Evolutionary conservation across 176 grass and related monocot species (phyloP).

Genomic region (Triticum timopheevii): DNA sequence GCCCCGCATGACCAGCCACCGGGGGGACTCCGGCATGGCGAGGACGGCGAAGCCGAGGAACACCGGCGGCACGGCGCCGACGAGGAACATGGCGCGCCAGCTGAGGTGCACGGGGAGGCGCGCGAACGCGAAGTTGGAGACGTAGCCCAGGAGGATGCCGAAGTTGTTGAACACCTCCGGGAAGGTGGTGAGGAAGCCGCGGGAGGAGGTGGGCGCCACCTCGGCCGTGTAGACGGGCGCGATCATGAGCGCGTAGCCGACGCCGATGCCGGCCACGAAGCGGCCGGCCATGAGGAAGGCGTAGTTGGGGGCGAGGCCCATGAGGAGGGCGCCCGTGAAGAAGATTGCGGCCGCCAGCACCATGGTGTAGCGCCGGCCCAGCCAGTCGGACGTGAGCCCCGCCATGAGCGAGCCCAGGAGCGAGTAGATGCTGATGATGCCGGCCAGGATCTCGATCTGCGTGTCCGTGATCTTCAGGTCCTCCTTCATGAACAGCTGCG

Average conservation of each 20-base stretch:
- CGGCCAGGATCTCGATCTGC: conserved; percentile 82
- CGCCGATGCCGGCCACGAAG: conserved; percentile 84
- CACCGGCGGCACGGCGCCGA: conserved; percentile 72
- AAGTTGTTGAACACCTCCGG: conserved; percentile 89
- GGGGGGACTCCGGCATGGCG: conserved; percentile 90
- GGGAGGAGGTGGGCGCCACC: conserved; percentile 68
- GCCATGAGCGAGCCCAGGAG: conserved; percentile 73
- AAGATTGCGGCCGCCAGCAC: conserved; percentile 77
- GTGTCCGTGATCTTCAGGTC: conserved; percentile 77
- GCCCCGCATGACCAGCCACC: conserved; percentile 95
- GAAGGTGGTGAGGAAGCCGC: conserved; percentile 82
- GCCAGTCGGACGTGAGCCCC: conserved; percentile 77
- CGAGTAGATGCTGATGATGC: conserved; percentile 80
- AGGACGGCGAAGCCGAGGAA: conserved; percentile 75
- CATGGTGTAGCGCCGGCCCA: conserved; percentile 86
- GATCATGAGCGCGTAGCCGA: conserved; percentile 78
- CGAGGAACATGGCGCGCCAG: conserved; percentile 91
- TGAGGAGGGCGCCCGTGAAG: conserved; percentile 70
- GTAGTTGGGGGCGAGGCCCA: conserved; percentile 77
- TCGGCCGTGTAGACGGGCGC: conserved; percentile 89
- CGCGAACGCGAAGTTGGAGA: conserved; percentile 94
- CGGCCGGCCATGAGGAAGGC: conserved; percentile 73
- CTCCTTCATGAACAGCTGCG: conserved; percentile 62
- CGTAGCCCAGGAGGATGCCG: conserved; percentile 82
- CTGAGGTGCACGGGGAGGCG: conserved; percentile 57